Conservation (phyloP, 495 filamentous ascomycete species). For the Penicillium pulvis region DNA sequence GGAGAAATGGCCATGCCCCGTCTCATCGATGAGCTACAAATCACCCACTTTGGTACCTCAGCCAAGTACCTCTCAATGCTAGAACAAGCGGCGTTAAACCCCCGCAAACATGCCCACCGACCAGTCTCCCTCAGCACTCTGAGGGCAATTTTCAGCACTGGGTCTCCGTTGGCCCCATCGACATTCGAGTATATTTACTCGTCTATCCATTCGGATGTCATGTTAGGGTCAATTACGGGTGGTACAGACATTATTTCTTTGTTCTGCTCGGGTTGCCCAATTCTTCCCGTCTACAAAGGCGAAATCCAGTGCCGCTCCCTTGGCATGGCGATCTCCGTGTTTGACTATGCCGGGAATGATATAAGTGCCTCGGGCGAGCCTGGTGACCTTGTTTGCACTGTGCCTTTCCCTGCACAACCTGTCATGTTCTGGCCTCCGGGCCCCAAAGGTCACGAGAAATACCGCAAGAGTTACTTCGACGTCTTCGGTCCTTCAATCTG, state of each 20-base stretch:
- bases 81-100: slow-evolving; percentile 75
- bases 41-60: slow-evolving; percentile 90
- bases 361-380: slow-evolving; percentile 60
- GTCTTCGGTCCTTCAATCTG: slow-evolving; percentile 70
- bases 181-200: slow-evolving; percentile 89
- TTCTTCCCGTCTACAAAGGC: slow-evolving; percentile 82
- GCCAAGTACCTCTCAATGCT: slow-evolving; percentile 91
- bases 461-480: slow-evolving; percentile 84
- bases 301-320: slow-evolving; percentile 90
- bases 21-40: slow-evolving; percentile 67
- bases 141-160: slow-evolving; percentile 87
- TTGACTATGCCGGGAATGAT: slow-evolving; percentile 61
- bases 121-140: slow-evolving; percentile 58
- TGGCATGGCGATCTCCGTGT: slow-evolving; percentile 85
- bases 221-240: slow-evolving; percentile 82
- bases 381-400: slow-evolving; percentile 88
- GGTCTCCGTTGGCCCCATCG: slow-evolving; percentile 85
- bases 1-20: slow-evolving; percentile 70
- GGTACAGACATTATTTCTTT: slow-evolving; percentile 94
- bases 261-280: slow-evolving; percentile 82
- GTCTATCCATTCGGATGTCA: slow-evolving; percentile 72
- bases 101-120: slow-evolving; percentile 51
- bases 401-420: slow-evolving; percentile 88
- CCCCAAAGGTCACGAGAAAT: slow-evolving; percentile 66
- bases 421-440: slow-evolving; percentile 80